Conservation (phyloP, 2,329 filamentous ascomycete genomes). For the Colletotrichum australisinense region DNA sequence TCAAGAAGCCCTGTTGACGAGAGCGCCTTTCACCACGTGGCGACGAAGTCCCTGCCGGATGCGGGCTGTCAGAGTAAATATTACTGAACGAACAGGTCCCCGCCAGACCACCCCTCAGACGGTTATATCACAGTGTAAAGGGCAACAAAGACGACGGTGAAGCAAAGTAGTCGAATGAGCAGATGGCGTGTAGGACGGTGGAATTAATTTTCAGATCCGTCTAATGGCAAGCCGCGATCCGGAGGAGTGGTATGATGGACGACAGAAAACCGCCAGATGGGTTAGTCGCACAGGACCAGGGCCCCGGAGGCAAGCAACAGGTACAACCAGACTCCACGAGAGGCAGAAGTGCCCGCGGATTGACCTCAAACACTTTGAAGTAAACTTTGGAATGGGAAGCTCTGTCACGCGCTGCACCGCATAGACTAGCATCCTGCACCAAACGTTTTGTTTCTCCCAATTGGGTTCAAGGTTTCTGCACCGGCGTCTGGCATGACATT, state of each 20-base stretch:
- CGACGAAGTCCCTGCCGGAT: constrained; percentile 5
- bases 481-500: constrained; percentile 19
- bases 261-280: constrained; percentile 9
- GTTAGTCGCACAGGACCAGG: constrained; percentile 1
- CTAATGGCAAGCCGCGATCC: constrained; percentile 24
- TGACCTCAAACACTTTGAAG: neutral
- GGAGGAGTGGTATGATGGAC: constrained; percentile 15
- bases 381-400: constrained; percentile 1
- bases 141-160: constrained; percentile 10
- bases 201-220: constrained; percentile 15
- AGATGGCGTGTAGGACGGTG: neutral
- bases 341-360: neutral
- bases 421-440: neutral
- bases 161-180: constrained; percentile 3
- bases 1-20: neutral
- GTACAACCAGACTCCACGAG: neutral
- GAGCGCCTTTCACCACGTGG: neutral
- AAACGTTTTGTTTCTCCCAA: neutral
- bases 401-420: constrained; percentile 12
- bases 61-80: neutral
- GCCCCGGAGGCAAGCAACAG: neutral
- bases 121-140: too few relatives aligned
- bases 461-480: constrained; percentile 14
- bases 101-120: neutral
- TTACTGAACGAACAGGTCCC: neutral